A percentile compares a stretch with the other conserved stretches of the same genome.
phyloP scores from a whole-genome alignment of 805 yeast genomes.

The Saturnispora sanitii region DNA sequence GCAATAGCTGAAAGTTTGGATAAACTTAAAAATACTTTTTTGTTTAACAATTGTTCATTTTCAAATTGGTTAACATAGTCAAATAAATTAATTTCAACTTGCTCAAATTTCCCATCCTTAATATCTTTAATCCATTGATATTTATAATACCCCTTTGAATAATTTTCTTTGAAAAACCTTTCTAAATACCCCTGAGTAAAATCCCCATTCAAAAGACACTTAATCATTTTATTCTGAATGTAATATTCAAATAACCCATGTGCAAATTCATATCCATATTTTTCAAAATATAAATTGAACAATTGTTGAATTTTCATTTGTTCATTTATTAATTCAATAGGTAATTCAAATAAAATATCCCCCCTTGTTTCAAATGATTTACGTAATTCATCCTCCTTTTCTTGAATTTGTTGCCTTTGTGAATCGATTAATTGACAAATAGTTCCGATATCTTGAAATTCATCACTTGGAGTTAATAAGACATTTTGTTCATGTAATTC shows the following conservation, averaged over 20 bases:
- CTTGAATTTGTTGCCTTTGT: conserved; percentile 29
- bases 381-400: conserved; percentile 15
- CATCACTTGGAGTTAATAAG: conserved; percentile 55
- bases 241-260: conserved; percentile 49
- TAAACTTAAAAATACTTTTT: conserved; percentile 50
- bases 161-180: conserved; percentile 36
- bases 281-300: conserved; percentile 44
- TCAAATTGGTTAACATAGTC: conserved; percentile 31
- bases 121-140: conserved; percentile 70
- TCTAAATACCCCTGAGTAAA: conserved; percentile 39
- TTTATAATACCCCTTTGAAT: conserved; percentile 34
- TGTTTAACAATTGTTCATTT: conserved; percentile 33
- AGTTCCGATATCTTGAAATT: conserved; percentile 54
- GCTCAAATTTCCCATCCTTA: conserved; percentile 36
- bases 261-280: conserved; percentile 64
- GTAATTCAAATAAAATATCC: conserved; percentile 9
- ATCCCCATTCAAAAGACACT: conserved; percentile 39
- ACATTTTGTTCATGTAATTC: conserved; percentile 39
- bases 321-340: conserved; percentile 16
- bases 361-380: conserved; percentile 12
- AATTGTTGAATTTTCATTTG: conserved; percentile 9
- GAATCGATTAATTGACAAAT: conserved; percentile 46
- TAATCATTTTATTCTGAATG: conserved; percentile 41
- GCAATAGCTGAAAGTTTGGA: conserved; percentile 56
- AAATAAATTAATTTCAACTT: conserved; percentile 41